A percentile compares a stretch with the other conserved stretches of the same genome.
Evolutionary conservation across 2,329 filamentous ascomycete species (phyloP).

Genomic region (Nannizziopsis barbatae): DNA sequence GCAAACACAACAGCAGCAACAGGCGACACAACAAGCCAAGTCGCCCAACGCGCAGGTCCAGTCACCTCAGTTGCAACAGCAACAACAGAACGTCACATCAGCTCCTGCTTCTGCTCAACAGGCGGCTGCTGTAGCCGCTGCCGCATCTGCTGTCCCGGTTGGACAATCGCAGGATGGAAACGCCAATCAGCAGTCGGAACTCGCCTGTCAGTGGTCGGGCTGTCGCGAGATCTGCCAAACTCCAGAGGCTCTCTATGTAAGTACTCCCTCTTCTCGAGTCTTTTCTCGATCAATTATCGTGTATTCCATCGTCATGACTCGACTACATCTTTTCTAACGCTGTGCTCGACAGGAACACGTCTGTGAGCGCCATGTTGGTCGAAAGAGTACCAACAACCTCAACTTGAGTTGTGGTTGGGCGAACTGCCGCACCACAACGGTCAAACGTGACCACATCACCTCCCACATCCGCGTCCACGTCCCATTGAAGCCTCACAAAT

Average conservation of each 20-base stretch:
- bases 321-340: conserved; percentile 5
- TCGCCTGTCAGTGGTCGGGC: conserved; percentile 50
- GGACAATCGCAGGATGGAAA: conserved; percentile 16
- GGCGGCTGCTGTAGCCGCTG: conserved; percentile 26
- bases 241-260: conserved; percentile 53
- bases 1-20: not conserved
- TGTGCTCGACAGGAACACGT: conserved; percentile 66
- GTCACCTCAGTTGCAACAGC: conserved; percentile 14
- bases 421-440: conserved; percentile 86
- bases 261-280: conserved; percentile 12
- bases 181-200: conserved; percentile 25
- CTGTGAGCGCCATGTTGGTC: conserved; percentile 93
- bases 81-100: conserved; percentile 20
- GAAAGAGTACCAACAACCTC: conserved; percentile 98
- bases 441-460: conserved; percentile 98
- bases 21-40: conserved; percentile 10
- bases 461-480: conserved; percentile 98
- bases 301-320: conserved; percentile 7
- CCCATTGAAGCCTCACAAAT: conserved; percentile 98
- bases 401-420: conserved; percentile 97
- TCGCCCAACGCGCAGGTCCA: conserved; percentile 19
- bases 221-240: conserved; percentile 50
- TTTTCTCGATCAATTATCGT: conserved; percentile 4
- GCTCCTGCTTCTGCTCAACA: conserved; percentile 26
- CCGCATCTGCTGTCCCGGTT: conserved; percentile 30